Conservation (phyloP, 163 green algal genomes). For the Smithsoniella earleae region DNA sequence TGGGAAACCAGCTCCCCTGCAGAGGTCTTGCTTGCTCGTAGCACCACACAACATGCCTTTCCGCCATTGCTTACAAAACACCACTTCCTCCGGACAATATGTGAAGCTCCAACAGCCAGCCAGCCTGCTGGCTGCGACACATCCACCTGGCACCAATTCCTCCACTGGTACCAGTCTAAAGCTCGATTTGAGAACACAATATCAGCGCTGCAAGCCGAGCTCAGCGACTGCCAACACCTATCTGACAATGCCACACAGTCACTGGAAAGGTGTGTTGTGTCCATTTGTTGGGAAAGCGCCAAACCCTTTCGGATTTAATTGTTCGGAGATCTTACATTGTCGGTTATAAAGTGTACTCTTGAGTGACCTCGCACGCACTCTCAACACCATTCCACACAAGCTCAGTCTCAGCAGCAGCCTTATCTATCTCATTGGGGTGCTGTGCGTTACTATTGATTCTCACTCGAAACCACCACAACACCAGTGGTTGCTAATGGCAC, state of each 20-base stretch:
- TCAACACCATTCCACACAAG: too few species aligned
- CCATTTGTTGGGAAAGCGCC: too few species aligned
- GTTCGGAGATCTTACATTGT: too few species aligned
- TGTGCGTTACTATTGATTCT: too few species aligned
- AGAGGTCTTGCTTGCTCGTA: neutral
- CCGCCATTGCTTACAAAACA: neutral
- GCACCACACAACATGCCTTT: neutral
- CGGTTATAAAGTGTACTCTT: too few species aligned
- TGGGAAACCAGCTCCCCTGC: neutral
- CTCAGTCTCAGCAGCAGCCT: too few species aligned
- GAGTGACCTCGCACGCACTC: too few species aligned
- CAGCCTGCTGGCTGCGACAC: neutral
- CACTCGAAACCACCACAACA: too few species aligned
- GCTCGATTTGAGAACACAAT: neutral
- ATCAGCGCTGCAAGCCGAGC: neutral
- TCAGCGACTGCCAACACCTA: neutral
- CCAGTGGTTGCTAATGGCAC: too few species aligned
- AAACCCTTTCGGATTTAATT: too few species aligned
- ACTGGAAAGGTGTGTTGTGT: neutral
- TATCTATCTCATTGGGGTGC: too few species aligned
- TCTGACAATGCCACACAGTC: neutral
- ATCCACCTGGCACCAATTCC: neutral
- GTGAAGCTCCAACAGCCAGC: neutral
- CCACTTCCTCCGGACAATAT: neutral
- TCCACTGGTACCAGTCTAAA: constrained; percentile 6